phyloP scores from a whole-genome alignment of 2,329 filamentous ascomycete genomes.

The Rhytidhysteron rufulum region DNA sequence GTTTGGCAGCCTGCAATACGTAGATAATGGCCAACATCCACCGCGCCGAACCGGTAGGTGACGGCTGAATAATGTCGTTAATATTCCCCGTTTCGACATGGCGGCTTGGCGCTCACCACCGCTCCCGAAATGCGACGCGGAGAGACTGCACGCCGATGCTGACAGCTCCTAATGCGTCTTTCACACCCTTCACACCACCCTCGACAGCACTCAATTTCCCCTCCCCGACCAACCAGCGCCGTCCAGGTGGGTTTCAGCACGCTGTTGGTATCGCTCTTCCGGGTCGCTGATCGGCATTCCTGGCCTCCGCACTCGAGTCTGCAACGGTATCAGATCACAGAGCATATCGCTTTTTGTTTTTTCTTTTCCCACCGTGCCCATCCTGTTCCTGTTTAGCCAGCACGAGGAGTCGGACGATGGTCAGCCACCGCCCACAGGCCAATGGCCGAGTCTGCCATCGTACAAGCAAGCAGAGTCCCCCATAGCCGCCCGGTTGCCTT shows the following conservation, averaged over 20 bases:
- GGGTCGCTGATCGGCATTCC: neutral
- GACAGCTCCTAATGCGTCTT: constrained; percentile 13
- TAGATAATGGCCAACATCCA: constrained; percentile 1
- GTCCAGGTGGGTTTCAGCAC: constrained; percentile 7
- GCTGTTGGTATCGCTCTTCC: constrained; percentile 8
- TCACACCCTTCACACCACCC: neutral
- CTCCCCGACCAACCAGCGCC: constrained; percentile 20
- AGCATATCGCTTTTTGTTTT: too few species aligned
- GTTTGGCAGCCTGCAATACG: too few species aligned
- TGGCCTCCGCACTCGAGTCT: constrained; percentile 1
- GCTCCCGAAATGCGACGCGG: too few species aligned
- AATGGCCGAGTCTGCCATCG: too few species aligned
- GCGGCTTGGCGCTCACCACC: neutral
- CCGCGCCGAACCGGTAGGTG: neutral
- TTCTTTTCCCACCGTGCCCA: too few species aligned
- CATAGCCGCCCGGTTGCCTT: neutral
- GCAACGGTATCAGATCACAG: constrained; percentile 2
- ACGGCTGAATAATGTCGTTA: constrained; percentile 5
- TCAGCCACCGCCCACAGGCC: too few species aligned
- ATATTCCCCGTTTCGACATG: neutral
- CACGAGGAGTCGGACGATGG: too few species aligned
- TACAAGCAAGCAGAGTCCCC: too few species aligned
- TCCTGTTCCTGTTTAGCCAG: neutral
- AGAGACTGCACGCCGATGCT: constrained; percentile 31
- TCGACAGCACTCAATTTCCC: neutral